These are phyloP conservation scores for Trametes hirsuta DNA, from an alignment of 1,284 basidiomycete genomes.

Conservation along the genomic window DNA sequence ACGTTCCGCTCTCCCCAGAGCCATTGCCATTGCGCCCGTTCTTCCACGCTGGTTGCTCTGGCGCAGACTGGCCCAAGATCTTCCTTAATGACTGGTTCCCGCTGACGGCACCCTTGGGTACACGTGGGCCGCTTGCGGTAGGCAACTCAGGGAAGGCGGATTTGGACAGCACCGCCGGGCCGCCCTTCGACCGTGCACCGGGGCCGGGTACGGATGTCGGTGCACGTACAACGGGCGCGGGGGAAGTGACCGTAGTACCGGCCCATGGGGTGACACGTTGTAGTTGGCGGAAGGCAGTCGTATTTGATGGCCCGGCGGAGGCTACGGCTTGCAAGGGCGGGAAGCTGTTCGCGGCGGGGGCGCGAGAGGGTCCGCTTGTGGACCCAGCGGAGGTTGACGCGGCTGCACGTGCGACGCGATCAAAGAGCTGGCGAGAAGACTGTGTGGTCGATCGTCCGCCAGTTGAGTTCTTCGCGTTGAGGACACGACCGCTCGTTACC, in stretches of 20 bases:
- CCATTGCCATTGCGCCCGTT: constrained; percentile 44
- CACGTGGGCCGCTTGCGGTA: constrained; percentile 39
- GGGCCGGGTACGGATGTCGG: constrained; percentile 36
- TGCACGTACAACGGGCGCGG: constrained; percentile 24
- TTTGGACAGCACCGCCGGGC: constrained; percentile 52
- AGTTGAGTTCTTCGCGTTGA: constrained; percentile 82
- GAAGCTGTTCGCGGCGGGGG: constrained; percentile 45
- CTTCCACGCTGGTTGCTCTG: constrained; percentile 56
- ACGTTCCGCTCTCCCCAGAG: constrained; percentile 57
- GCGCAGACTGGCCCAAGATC: constrained; percentile 61
- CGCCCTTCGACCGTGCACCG: constrained; percentile 34
- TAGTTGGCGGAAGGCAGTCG: constrained; percentile 45
- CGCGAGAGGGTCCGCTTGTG: constrained; percentile 30
- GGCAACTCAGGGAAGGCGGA: constrained; percentile 77
- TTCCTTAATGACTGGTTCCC: constrained; percentile 73
- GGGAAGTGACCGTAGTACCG: constrained; percentile 17
- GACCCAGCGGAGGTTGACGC: constrained; percentile 43
- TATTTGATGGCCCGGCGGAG: constrained; percentile 30
- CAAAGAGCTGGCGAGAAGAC: constrained; percentile 75
- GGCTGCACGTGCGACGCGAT: constrained; percentile 87
- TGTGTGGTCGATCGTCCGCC: constrained; percentile 58
- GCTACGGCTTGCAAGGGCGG: constrained; percentile 42
- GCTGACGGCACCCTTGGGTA: constrained; percentile 54
- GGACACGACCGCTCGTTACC: constrained; percentile 78
- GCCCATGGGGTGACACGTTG: constrained; percentile 66